Evolutionary conservation across 2,329 filamentous ascomycete species (phyloP), one percentile per base, ranked within the genome.

Genomic region (Penicillium expansum): DNA sequence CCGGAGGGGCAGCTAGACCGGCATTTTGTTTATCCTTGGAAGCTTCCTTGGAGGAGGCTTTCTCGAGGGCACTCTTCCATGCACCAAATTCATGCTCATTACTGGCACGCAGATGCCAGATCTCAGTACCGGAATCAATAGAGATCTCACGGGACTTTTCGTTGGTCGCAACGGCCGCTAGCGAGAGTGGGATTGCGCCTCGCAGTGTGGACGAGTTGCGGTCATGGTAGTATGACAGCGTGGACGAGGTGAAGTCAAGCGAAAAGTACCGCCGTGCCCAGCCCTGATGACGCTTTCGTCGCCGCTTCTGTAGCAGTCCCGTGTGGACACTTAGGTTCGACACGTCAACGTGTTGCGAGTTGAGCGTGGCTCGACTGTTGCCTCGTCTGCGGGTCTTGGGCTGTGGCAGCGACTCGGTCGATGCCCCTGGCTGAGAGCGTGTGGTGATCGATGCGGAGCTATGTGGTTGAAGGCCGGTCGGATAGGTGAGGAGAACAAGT

Each of bases 231-330:
- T 99, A 99, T 0, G 94, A 97, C 32, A 99, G 79, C 0, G 94
- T 97, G 60, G 90, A 96, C 0, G 93, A 92, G 4, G 89, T 92
- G 71, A 92, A 97, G 73, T 99, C 94, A 53, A 99, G 81, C 0
- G 93, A 97, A 76, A 99, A 99, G 80, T 94, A 99, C 37, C 94
- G 86, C 55, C 91, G 85, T 6, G 94, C 94, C 74, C 92, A 95
- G 42, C 93, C 93, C 74, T 97, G 94, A 44, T 92, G 92, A 77
- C 90, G 88, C 83, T 97, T 97, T 57, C 94, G 86, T 63, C 92
- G 85, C 67, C 94, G 87, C 81, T 99, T 99, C 62, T 92, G 86
- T 60, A 99, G 77, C 6, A 89, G 83, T 18, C 94, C 94, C 0
- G 90, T 92, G 70, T 96, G 90, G 64, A 92, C 89, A 14, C 85